Conservation (phyloP, 106 monocot genomes). For the Amphibolis antarctica region DNA sequence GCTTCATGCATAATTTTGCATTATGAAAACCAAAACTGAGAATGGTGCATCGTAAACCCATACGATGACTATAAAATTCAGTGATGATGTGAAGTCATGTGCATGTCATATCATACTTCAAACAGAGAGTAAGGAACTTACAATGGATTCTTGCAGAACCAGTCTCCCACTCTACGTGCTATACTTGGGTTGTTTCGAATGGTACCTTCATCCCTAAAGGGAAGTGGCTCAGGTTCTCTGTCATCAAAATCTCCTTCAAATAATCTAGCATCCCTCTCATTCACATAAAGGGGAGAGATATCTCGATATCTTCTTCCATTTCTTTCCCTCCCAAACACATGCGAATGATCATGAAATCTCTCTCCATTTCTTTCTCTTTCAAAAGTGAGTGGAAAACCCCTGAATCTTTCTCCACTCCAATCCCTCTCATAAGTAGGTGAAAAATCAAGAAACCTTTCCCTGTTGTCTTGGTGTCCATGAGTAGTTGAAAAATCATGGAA, state of each 20-base stretch:
- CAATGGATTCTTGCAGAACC: constrained; percentile 82
- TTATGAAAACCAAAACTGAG: neutral
- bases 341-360: constrained; percentile 26
- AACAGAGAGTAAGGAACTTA: constrained; percentile 22
- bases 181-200: constrained; percentile 78
- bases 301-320: constrained; percentile 16
- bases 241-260: constrained; percentile 24
- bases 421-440: constrained; percentile 5
- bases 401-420: constrained; percentile 8
- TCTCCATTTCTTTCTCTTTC: constrained; percentile 31
- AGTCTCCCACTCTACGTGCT: constrained; percentile 88
- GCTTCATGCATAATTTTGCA: neutral
- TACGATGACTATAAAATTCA: neutral
- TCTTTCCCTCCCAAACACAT: constrained; percentile 3
- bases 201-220: constrained; percentile 33
- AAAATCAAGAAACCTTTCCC: constrained; percentile 31
- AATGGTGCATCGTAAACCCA: neutral
- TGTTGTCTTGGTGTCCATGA: constrained; percentile 4
- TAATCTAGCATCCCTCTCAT: constrained; percentile 31
- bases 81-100: neutral
- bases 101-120: neutral
- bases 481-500: neutral
- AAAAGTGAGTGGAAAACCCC: constrained; percentile 5
- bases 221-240: constrained; percentile 9
- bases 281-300: constrained; percentile 23